Evolutionary conservation across 75 land plant genomes (phyloP).

Genomic region (Azolla pinnata): DNA sequence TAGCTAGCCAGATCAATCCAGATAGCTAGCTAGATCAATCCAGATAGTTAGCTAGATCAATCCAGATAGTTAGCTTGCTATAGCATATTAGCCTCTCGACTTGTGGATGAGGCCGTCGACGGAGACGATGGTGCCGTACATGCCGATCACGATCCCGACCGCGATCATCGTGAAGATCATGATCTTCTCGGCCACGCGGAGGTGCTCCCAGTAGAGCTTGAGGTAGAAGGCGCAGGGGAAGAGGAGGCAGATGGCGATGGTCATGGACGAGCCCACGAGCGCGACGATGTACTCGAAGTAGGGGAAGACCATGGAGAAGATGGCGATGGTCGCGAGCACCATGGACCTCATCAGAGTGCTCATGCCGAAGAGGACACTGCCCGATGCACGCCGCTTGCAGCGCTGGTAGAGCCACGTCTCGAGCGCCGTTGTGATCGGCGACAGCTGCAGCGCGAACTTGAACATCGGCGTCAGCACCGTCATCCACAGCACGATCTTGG

Average conservation of each 20-base stretch:
- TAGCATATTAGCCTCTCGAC: too few species aligned
- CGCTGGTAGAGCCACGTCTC: constrained; percentile 34
- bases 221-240: constrained; percentile 54
- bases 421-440: constrained; percentile 55
- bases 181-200: neutral
- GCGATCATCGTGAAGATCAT: neutral
- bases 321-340: constrained; percentile 25
- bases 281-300: constrained; percentile 52
- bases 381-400: constrained; percentile 23
- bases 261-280: constrained; percentile 61
- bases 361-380: constrained; percentile 9
- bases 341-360: constrained; percentile 23
- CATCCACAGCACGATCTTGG: constrained; percentile 67
- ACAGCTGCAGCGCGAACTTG: constrained; percentile 62
- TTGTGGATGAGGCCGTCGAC: constrained; percentile 1
- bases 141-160: neutral
- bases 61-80: too few species aligned
- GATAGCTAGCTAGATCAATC: too few species aligned
- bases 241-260: constrained; percentile 42
- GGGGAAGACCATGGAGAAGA: constrained; percentile 48
- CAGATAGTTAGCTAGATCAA: too few species aligned
- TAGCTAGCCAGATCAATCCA: too few species aligned
- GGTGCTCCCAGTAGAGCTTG: constrained; percentile 32
- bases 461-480: constrained; percentile 70
- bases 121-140: neutral